phyloP scores from a whole-genome alignment of 805 yeast genomes.

The Lachancea sp. region DNA sequence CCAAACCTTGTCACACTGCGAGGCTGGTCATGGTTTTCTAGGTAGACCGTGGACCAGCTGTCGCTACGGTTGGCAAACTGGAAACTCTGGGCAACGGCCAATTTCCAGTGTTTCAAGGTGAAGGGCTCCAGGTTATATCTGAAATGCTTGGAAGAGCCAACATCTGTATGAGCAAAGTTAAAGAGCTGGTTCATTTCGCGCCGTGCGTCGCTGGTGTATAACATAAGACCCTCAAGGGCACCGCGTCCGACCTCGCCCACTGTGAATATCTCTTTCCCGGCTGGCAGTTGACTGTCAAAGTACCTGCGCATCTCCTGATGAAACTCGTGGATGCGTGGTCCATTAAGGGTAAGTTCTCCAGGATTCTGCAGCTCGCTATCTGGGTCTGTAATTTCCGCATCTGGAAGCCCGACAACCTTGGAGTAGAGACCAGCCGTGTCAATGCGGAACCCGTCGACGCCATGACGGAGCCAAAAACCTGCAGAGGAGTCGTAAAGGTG shows the following conservation, averaged over 20 bases:
- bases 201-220: constrained; percentile 35
- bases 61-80: constrained; percentile 42
- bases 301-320: constrained; percentile 44
- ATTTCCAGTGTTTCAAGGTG: constrained; percentile 37
- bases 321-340: constrained; percentile 54
- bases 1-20: constrained; percentile 49
- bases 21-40: constrained; percentile 56
- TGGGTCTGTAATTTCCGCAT: constrained; percentile 44
- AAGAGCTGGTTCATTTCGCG: constrained; percentile 40
- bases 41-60: constrained; percentile 52
- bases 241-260: constrained; percentile 46
- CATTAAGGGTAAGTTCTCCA: constrained; percentile 33
- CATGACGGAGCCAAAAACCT: constrained; percentile 49
- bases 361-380: constrained; percentile 39
- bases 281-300: constrained; percentile 33
- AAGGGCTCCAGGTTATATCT: constrained; percentile 27
- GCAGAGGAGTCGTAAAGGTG: constrained; percentile 42
- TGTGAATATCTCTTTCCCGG: constrained; percentile 44
- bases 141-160: constrained; percentile 22
- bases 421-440: constrained; percentile 51
- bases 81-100: constrained; percentile 34
- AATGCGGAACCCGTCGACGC: constrained; percentile 54
- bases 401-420: constrained; percentile 40
- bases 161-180: constrained; percentile 35
- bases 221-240: constrained; percentile 26